phyloP scores from a whole-genome alignment of 257 asterid genomes.

The Fraxinus cuspidata region DNA sequence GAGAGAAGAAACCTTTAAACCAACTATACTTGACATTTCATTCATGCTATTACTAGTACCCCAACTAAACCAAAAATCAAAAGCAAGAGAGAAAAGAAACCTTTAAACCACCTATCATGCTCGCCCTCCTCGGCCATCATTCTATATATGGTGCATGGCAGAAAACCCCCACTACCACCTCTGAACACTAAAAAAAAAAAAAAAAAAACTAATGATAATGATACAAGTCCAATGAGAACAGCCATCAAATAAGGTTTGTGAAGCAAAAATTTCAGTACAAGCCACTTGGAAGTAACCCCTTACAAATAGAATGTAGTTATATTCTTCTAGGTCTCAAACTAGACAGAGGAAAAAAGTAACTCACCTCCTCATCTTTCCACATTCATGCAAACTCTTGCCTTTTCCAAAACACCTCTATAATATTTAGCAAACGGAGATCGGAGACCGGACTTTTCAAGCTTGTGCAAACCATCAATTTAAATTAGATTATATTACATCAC shows the following conservation, averaged over 20 bases:
- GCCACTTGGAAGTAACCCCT: neutral
- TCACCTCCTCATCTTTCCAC: constrained; percentile 57
- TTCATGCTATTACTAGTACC: neutral
- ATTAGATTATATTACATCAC: constrained; percentile 16
- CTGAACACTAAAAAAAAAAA: no score
- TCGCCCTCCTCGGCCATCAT: no score
- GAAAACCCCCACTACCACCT: no score
- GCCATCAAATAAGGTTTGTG: neutral
- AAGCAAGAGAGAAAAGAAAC: neutral
- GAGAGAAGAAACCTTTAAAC: no score
- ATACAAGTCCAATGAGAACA: no score
- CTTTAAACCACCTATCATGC: neutral
- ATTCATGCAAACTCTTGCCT: constrained; percentile 52
- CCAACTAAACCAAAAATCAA: neutral
- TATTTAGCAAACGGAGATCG: constrained; percentile 71
- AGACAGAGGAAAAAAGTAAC: constrained; percentile 3
- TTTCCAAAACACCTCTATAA: constrained; percentile 71
- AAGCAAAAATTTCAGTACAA: neutral
- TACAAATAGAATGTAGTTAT: neutral
- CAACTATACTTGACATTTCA: neutral
- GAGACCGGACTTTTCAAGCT: constrained; percentile 74
- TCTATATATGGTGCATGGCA: no score
- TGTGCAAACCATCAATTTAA: constrained; percentile 24
- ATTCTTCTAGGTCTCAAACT: neutral
- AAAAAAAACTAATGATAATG: no score